Percentiles rank a stretch among this genome's conserved stretches.
Evolutionary conservation across 768 basidiomycete species (phyloP).

Genomic region (Suillus americanus): DNA sequence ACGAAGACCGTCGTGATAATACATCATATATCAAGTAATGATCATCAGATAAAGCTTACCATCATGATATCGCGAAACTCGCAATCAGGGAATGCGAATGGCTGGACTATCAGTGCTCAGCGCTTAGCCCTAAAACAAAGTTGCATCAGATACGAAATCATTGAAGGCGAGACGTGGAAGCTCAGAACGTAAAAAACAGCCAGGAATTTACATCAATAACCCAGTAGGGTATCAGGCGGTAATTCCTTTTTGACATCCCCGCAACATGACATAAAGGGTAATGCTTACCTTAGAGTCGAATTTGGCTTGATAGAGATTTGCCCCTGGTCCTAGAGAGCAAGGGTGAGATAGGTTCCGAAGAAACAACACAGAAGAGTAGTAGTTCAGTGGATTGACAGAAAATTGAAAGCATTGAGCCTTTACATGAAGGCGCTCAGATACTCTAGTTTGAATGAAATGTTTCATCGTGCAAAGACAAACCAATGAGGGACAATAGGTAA

Average conservation of each 20-base stretch:
- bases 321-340: not conserved
- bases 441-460: conserved; percentile 84
- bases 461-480: conserved; percentile 47
- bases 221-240: conserved; percentile 68
- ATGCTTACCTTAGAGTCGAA: not conserved
- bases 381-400: conserved; percentile 68
- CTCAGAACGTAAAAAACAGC: conserved; percentile 76
- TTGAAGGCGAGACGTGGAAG: conserved; percentile 8
- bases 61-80: conserved; percentile 15
- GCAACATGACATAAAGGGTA: conserved; percentile 15
- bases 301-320: not conserved
- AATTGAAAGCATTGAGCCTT: conserved; percentile 68
- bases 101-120: not conserved
- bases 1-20: conserved; percentile 95
- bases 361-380: not conserved
- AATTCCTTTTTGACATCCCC: conserved; percentile 77
- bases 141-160: not conserved
- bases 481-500: conserved; percentile 9
- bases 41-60: conserved; percentile 33
- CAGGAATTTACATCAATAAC: conserved; percentile 72
- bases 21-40: conserved; percentile 51
- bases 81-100: conserved; percentile 1
- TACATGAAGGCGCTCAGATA: conserved; percentile 67
- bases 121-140: not conserved
- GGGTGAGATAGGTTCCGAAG: not conserved